Conservation (phyloP, 75 land plant species). For the Adiantum capillusveneris region DNA sequence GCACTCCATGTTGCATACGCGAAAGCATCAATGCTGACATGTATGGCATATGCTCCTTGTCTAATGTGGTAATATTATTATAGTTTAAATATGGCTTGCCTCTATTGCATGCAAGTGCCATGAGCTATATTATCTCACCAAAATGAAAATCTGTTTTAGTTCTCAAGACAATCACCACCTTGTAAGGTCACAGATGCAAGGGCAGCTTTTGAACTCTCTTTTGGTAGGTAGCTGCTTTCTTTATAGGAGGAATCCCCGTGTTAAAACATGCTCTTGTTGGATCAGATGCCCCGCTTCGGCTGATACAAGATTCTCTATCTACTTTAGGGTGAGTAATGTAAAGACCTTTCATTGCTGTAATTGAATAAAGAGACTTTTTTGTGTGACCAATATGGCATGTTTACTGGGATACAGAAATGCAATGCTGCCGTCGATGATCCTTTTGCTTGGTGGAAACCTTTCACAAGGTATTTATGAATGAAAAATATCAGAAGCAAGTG, state of each 20-base stretch:
- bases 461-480: slow-evolving; percentile 9
- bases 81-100: too few species aligned
- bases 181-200: too few species aligned
- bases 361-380: too few species aligned
- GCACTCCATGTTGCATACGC: too few species aligned
- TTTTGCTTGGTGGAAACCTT: slow-evolving; percentile 25
- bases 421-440: slow-evolving; percentile 18
- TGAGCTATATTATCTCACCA: too few species aligned
- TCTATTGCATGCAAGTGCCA: too few species aligned
- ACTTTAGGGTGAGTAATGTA: slow-evolving; percentile 63
- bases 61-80: too few species aligned
- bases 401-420: slow-evolving; percentile 5
- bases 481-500: not conserved
- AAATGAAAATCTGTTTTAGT: too few species aligned
- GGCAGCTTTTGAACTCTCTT: not conserved
- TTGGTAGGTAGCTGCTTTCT: slow-evolving; percentile 53
- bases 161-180: too few species aligned
- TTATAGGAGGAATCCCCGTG: slow-evolving; percentile 52
- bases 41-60: too few species aligned
- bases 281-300: slow-evolving; percentile 47
- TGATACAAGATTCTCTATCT: slow-evolving; percentile 47
- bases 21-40: too few species aligned
- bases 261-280: slow-evolving; percentile 53
- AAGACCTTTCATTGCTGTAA: not conserved
- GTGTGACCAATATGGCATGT: not conserved